These are phyloP conservation scores for Nothopassalora personata DNA, from an alignment of 2,329 filamentous ascomycete species.

Conservation along the genomic window DNA sequence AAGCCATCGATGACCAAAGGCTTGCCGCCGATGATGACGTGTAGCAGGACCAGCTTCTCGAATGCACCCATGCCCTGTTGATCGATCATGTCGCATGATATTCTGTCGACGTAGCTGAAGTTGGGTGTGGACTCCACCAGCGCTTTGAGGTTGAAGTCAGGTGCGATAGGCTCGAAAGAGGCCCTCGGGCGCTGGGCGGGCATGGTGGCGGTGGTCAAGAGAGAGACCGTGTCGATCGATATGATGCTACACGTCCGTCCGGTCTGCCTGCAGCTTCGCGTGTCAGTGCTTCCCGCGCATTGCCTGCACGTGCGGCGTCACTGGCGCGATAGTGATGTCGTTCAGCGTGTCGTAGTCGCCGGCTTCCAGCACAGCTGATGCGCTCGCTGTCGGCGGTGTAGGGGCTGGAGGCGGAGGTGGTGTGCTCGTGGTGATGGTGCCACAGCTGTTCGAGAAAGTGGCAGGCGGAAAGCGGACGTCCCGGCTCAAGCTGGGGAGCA, in stretches of 20 bases:
- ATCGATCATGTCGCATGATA: slow-evolving; percentile 72
- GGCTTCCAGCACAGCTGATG: slow-evolving; percentile 2
- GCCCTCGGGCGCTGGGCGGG: slow-evolving; percentile 73
- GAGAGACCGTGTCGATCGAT: neutral
- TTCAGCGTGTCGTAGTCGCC: neutral
- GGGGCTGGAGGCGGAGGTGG: slow-evolving; percentile 8
- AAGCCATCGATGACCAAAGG: slow-evolving; percentile 90
- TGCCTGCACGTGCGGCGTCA: neutral
- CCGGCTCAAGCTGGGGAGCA: neutral
- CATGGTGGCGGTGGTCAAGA: slow-evolving; percentile 48
- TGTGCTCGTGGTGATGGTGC: neutral
- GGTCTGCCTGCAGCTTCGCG: neutral
- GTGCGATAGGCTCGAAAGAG: slow-evolving; percentile 86
- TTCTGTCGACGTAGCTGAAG: slow-evolving; percentile 79
- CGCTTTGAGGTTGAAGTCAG: slow-evolving; percentile 69
- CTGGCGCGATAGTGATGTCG: neutral
- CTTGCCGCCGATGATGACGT: slow-evolving; percentile 79
- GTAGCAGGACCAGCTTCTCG: slow-evolving; percentile 74
- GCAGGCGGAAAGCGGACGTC: slow-evolving; percentile 4
- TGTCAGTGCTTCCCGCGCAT: slow-evolving; percentile 15
- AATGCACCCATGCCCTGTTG: slow-evolving; percentile 72
- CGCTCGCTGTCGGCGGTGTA: neutral
- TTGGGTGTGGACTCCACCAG: slow-evolving; percentile 76
- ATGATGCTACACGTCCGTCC: neutral
- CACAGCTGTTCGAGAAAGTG: neutral